phyloP scores from a whole-genome alignment of 164 flowering plant genomes.

The Vitis rotundifolia region DNA sequence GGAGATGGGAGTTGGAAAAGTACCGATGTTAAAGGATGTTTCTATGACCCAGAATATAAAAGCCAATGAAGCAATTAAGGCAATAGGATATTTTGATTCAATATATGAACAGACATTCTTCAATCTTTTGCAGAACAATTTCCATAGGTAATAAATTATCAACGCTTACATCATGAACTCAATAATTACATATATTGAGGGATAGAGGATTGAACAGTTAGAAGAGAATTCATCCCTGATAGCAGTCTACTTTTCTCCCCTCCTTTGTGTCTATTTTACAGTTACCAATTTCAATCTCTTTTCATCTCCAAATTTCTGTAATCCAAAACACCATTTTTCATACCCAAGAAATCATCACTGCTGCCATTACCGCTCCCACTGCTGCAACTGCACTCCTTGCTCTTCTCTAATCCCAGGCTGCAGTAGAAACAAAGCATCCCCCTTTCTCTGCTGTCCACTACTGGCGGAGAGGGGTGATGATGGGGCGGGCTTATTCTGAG shows the following conservation, averaged over 20 bases:
- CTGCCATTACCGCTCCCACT: background rate
- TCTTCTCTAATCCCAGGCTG: background rate
- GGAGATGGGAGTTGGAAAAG: too few species aligned
- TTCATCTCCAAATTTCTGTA: background rate
- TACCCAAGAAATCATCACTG: constrained; percentile 1
- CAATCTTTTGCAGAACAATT: background rate
- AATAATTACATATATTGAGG: background rate
- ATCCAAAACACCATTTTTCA: constrained; percentile 2
- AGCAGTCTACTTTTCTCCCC: background rate
- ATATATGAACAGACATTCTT: background rate
- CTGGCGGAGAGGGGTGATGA: constrained; percentile 2
- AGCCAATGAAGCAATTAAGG: background rate
- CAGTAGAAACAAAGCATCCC: background rate
- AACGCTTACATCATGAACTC: background rate
- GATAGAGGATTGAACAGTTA: background rate
- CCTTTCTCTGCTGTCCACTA: background rate
- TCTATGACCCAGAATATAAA: background rate
- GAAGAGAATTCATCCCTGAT: too few species aligned
- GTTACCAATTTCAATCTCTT: constrained; percentile 1
- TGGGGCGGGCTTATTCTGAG: constrained; percentile 57
- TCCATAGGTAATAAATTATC: background rate
- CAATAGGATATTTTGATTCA: background rate
- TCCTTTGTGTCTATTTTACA: background rate
- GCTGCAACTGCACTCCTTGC: background rate
- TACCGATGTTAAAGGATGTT: too few species aligned